Conservation (phyloP, 331 rosid genomes). For the Dryas integrifolia region DNA sequence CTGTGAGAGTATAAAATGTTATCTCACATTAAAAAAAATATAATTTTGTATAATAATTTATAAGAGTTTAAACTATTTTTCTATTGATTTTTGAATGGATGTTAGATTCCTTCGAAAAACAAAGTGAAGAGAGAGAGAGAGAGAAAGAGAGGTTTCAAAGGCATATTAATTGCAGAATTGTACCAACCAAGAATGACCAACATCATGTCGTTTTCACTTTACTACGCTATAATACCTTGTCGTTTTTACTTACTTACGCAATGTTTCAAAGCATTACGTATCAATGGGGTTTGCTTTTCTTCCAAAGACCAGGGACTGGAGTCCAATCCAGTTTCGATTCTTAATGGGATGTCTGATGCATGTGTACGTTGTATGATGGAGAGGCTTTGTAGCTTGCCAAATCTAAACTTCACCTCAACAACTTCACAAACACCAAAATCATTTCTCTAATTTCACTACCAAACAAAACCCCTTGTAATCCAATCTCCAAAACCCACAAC, state of each 20-base stretch:
- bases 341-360: background rate
- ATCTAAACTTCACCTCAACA: background rate
- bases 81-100: no score
- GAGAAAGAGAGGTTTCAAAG: background rate
- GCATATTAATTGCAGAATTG: conserved; percentile 11
- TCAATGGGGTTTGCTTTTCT: background rate
- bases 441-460: background rate
- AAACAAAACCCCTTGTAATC: background rate
- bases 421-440: conserved; percentile 11
- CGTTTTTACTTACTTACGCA: conserved; percentile 18
- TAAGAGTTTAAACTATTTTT: no score
- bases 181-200: conserved; percentile 31
- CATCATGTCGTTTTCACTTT: conserved; percentile 32
- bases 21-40: no score
- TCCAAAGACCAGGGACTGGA: background rate
- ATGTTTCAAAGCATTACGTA: conserved; percentile 12
- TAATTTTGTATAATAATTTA: no score
- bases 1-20: no score
- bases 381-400: no score
- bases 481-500: background rate
- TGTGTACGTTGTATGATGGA: no score
- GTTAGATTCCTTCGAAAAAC: background rate
- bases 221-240: conserved; percentile 15
- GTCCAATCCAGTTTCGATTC: no score
- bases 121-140: background rate